Evolutionary conservation across 345 rosid species (phyloP).

Genomic region (Populus ilicifolia): DNA sequence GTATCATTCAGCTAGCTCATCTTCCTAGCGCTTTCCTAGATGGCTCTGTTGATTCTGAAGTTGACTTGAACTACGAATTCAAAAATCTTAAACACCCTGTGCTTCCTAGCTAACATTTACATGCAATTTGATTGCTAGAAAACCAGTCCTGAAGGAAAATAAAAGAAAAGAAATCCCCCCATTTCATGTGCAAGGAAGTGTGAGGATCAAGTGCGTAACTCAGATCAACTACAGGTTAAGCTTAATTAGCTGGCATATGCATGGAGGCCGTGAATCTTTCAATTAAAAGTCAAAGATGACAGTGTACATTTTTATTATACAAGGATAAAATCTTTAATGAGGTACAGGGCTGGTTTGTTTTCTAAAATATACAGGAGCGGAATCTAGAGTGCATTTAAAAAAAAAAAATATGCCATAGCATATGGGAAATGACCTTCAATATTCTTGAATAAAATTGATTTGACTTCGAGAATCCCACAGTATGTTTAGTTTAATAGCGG

Average conservation of each 20-base stretch:
- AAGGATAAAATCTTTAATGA: too few relatives aligned
- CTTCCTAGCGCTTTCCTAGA: constrained; percentile 19
- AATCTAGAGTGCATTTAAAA: too few relatives aligned
- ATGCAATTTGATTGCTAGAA: neutral
- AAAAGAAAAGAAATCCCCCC: too few relatives aligned
- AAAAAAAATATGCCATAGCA: too few relatives aligned
- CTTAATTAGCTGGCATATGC: neutral
- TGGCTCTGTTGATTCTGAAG: constrained; percentile 9
- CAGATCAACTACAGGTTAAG: neutral
- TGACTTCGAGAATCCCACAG: constrained; percentile 19
- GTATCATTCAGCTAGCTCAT: neutral
- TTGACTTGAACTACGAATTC: constrained; percentile 12
- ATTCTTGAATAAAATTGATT: constrained; percentile 1
- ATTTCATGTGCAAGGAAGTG: too few relatives aligned
- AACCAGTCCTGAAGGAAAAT: neutral
- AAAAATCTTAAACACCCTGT: neutral
- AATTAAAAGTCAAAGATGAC: too few relatives aligned
- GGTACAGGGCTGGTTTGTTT: too few relatives aligned
- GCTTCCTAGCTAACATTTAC: neutral
- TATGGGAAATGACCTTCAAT: neutral
- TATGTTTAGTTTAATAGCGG: neutral
- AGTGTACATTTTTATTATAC: too few relatives aligned
- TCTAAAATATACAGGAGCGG: too few relatives aligned
- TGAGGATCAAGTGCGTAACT: neutral
- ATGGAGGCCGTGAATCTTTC: neutral